phyloP scores from a whole-genome alignment of 1,284 basidiomycete species.

The Ceraceosorus guamensis region DNA sequence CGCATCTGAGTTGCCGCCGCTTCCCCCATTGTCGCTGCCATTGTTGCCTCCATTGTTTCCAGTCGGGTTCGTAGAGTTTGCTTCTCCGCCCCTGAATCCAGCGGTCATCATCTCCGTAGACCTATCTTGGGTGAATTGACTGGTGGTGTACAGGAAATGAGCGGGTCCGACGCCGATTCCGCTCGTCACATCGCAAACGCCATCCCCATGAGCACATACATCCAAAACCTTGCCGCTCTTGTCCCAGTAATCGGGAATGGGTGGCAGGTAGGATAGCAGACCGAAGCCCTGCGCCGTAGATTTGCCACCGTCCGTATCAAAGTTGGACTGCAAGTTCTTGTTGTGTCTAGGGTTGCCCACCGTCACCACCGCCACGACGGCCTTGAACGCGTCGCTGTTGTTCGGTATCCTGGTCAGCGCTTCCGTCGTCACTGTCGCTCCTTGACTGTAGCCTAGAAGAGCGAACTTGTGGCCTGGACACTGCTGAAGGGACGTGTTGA shows the following conservation, averaged over 20 bases:
- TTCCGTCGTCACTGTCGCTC: conserved; percentile 36
- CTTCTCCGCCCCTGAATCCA: too few species aligned
- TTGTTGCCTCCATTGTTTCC: too few species aligned
- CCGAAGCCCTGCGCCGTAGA: conserved; percentile 2
- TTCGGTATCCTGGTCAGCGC: conserved; percentile 26
- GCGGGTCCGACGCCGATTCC: not conserved
- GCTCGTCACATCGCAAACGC: not conserved
- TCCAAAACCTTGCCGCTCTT: not conserved
- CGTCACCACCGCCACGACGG: conserved; percentile 44
- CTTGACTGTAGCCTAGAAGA: conserved; percentile 33
- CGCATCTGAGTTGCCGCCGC: too few species aligned
- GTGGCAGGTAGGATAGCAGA: not conserved
- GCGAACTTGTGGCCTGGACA: conserved; percentile 21
- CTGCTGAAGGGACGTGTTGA: conserved; percentile 8
- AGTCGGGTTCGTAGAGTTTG: too few species aligned
- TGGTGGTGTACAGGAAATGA: not conserved
- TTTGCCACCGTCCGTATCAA: conserved; percentile 35
- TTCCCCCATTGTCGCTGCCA: too few species aligned
- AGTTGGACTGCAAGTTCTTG: conserved; percentile 38
- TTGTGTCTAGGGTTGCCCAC: conserved; percentile 44
- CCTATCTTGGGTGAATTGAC: too few species aligned
- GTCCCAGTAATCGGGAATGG: not conserved
- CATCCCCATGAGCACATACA: not conserved
- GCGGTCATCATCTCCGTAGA: too few species aligned
- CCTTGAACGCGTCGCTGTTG: conserved; percentile 8